Percentiles rank a stretch among this genome's conserved stretches.
phyloP scores from a whole-genome alignment of 2,329 filamentous ascomycete species.

The Exophiala lecanii-corni region DNA sequence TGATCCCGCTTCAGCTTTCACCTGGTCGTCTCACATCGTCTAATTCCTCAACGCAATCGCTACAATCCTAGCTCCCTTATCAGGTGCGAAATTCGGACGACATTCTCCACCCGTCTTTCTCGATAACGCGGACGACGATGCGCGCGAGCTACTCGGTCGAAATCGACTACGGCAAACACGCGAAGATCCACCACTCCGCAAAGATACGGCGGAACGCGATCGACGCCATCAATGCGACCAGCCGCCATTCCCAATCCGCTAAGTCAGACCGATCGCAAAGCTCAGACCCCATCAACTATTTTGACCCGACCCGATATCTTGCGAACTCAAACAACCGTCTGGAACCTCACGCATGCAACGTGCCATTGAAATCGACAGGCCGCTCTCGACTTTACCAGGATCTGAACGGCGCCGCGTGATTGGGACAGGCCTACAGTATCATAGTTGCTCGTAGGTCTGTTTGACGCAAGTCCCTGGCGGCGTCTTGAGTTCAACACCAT shows the following conservation, averaged over 20 bases:
- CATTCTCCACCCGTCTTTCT: not conserved
- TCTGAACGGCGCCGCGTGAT: not conserved
- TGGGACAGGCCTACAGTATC: not conserved
- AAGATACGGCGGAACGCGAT: not conserved
- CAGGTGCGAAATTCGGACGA: not conserved
- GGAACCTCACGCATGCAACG: not conserved
- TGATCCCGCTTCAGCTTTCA: not conserved
- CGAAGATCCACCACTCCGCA: not conserved
- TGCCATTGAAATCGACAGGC: not conserved
- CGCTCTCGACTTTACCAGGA: not conserved
- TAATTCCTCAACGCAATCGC: constrained; percentile 1
- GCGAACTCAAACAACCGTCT: not conserved
- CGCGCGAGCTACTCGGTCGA: not conserved
- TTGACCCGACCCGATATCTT: constrained; percentile 1
- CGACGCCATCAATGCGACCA: not conserved
- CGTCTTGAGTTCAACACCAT: not conserved
- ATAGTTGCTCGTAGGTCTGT: not conserved
- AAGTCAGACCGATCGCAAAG: not conserved
- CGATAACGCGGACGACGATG: not conserved
- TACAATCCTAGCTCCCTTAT: constrained; percentile 1
- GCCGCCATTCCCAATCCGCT: not conserved
- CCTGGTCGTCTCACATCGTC: not conserved
- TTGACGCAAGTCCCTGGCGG: not conserved
- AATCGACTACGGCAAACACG: not conserved
- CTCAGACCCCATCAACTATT: not conserved